These are phyloP conservation scores for Pelargonium nanum DNA, from an alignment of 345 rosid species.

Conservation along the genomic window DNA sequence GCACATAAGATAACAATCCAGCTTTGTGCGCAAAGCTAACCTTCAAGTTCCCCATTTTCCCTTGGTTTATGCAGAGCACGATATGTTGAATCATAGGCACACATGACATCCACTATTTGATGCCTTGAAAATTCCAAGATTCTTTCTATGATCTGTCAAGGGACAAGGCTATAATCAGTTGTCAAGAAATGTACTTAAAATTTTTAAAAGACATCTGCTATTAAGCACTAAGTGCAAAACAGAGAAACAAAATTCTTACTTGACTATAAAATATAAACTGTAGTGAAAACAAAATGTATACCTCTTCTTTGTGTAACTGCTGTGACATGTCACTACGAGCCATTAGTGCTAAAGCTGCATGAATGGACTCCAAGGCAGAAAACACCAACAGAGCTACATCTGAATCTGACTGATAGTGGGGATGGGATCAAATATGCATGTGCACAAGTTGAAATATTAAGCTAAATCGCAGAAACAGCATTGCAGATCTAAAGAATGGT, in stretches of 20 bases:
- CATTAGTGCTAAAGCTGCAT: slow-evolving; percentile 87
- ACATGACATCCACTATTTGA: slow-evolving; percentile 80
- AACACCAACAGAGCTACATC: slow-evolving; percentile 50
- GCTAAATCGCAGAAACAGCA: slow-evolving; percentile 1
- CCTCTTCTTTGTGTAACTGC: slow-evolving; percentile 97
- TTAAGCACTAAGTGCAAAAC: neutral
- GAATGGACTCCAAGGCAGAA: slow-evolving; percentile 92
- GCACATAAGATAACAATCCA: slow-evolving; percentile 9
- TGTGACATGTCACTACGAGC: slow-evolving; percentile 87
- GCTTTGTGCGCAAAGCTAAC: slow-evolving; percentile 30
- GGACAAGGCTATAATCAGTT: slow-evolving; percentile 11
- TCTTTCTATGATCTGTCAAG: slow-evolving; percentile 77
- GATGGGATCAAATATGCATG: neutral
- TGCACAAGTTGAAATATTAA: slow-evolving; percentile 1
- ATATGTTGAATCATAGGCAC: slow-evolving; percentile 83
- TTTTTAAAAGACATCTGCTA: neutral
- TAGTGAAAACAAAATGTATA: slow-evolving; percentile 6
- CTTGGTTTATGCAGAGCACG: slow-evolving; percentile 74
- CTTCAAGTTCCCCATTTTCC: slow-evolving; percentile 66
- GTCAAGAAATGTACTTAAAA: neutral
- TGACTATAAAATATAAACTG: neutral
- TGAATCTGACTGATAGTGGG: slow-evolving; percentile 59
- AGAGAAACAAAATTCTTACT: slow-evolving; percentile 7
- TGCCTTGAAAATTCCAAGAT: slow-evolving; percentile 88
- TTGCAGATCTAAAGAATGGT: slow-evolving; percentile 3